These are phyloP conservation scores for Metschnikowia gruessii DNA, from an alignment of 805 yeast species.

Conservation along the genomic window DNA sequence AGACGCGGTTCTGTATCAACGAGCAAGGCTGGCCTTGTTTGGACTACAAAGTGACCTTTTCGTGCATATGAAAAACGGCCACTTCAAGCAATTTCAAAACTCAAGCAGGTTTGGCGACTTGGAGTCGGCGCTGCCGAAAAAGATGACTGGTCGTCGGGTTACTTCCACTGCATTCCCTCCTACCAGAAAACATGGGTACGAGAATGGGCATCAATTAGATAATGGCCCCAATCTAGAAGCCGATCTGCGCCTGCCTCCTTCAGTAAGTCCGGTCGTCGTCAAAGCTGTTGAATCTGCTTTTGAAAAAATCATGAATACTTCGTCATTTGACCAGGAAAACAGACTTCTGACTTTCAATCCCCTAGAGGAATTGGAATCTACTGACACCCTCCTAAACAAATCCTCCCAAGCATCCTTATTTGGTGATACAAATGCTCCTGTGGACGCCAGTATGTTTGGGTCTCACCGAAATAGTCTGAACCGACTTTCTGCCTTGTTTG, in stretches of 20 bases:
- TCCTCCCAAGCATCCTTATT: conserved; percentile 10
- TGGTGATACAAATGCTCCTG: conserved; percentile 6
- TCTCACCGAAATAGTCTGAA: conserved; percentile 8
- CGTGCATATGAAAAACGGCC: conserved; percentile 47
- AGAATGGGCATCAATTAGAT: background rate
- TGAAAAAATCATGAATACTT: conserved; percentile 49
- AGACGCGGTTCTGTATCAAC: conserved; percentile 34
- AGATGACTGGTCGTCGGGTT: conserved; percentile 1
- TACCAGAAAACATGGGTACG: background rate
- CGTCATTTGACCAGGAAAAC: conserved; percentile 9
- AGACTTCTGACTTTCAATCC: conserved; percentile 1
- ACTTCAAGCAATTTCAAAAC: conserved; percentile 55
- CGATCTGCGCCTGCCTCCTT: background rate
- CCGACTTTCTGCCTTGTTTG: conserved; percentile 33
- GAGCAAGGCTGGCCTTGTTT: conserved; percentile 60
- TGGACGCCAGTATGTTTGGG: conserved; percentile 3
- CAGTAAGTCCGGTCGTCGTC: conserved; percentile 46
- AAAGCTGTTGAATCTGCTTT: conserved; percentile 69
- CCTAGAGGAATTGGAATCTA: conserved; percentile 1
- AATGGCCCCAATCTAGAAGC: background rate
- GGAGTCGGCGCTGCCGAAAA: conserved; percentile 7
- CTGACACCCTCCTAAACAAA: background rate
- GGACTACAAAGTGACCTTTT: conserved; percentile 54
- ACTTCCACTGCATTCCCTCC: conserved; percentile 10
- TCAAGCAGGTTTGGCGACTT: conserved; percentile 40